These are phyloP conservation scores for Sphagnum tenellum DNA, from an alignment of 225 moss, liverwort and hornwort species.

Conservation along the genomic window DNA sequence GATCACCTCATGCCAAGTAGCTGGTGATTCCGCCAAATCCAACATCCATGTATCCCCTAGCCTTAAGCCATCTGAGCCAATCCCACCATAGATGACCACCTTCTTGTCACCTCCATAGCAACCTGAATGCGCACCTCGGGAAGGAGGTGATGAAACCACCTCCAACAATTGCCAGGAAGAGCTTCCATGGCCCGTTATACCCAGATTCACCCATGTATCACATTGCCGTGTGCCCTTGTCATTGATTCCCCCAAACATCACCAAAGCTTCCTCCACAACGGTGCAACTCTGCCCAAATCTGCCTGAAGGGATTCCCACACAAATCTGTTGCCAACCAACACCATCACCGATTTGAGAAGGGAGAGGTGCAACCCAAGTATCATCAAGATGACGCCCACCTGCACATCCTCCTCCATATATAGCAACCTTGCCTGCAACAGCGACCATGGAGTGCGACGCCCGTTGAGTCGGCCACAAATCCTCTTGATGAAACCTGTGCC, in stretches of 20 bases:
- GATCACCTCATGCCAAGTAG: slow-evolving; percentile 52
- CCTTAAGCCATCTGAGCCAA: slow-evolving; percentile 50
- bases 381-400: slow-evolving; percentile 83
- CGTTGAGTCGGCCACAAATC: slow-evolving; percentile 50
- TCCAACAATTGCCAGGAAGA: slow-evolving; percentile 61
- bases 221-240: slow-evolving; percentile 71
- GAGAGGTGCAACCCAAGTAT: slow-evolving; percentile 70
- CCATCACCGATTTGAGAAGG: slow-evolving; percentile 43
- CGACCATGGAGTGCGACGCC: slow-evolving; percentile 69
- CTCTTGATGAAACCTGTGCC: slow-evolving; percentile 72
- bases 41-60: slow-evolving; percentile 80
- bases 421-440: slow-evolving; percentile 39
- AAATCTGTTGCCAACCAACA: slow-evolving; percentile 47
- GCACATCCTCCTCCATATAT: slow-evolving; percentile 44
- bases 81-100: slow-evolving; percentile 83
- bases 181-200: slow-evolving; percentile 9
- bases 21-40: slow-evolving; percentile 39
- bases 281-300: slow-evolving; percentile 84
- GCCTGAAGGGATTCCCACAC: slow-evolving; percentile 51
- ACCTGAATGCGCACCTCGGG: slow-evolving; percentile 79
- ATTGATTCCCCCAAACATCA: slow-evolving; percentile 85
- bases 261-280: slow-evolving; percentile 54
- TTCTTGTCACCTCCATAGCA: slow-evolving; percentile 63
- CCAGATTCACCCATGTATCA: slow-evolving; percentile 72
- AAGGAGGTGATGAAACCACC: slow-evolving; percentile 45